A percentile compares a stretch with the other conserved stretches of the same genome.
These are phyloP conservation scores for Apiospora pterosperma DNA, from an alignment of 2,329 filamentous ascomycete genomes.

Conservation along the genomic window DNA sequence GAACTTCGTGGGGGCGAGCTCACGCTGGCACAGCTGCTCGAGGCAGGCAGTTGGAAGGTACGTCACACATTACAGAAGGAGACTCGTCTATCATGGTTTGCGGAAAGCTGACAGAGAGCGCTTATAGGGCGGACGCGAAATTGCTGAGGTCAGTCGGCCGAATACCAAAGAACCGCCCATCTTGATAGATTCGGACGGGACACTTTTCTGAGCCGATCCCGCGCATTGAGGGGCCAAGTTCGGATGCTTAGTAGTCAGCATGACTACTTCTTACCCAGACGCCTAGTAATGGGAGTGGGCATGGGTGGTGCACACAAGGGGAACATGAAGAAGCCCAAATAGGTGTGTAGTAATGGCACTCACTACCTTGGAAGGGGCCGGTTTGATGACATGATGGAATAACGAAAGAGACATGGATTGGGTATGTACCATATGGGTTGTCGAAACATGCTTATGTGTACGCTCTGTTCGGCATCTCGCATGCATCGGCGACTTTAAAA, in stretches of 20 bases:
- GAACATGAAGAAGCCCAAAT: neutral
- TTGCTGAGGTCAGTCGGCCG: conserved; percentile 90
- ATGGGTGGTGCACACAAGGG: neutral
- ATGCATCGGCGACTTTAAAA: too few relatives aligned
- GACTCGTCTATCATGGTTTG: neutral
- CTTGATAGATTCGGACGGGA: conserved; percentile 93
- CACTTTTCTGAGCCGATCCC: conserved; percentile 72
- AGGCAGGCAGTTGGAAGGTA: conserved; percentile 51
- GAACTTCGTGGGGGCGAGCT: conserved; percentile 32
- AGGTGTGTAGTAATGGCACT: neutral
- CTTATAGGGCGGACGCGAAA: conserved; percentile 78
- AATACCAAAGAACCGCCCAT: conserved; percentile 97
- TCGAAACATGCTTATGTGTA: neutral
- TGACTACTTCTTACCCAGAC: neutral
- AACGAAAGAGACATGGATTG: neutral
- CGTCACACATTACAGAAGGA: neutral
- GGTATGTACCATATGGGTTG: neutral
- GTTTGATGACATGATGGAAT: neutral
- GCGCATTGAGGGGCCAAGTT: too few relatives aligned
- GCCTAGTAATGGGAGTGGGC: neutral
- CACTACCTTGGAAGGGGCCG: neutral
- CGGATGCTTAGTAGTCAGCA: neutral
- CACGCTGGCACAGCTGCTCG: conserved; percentile 47
- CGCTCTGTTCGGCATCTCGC: too few relatives aligned
- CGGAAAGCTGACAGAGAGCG: conserved; percentile 16